Conservation (phyloP, 768 basidiomycete species). For the Cyathus striatus region DNA sequence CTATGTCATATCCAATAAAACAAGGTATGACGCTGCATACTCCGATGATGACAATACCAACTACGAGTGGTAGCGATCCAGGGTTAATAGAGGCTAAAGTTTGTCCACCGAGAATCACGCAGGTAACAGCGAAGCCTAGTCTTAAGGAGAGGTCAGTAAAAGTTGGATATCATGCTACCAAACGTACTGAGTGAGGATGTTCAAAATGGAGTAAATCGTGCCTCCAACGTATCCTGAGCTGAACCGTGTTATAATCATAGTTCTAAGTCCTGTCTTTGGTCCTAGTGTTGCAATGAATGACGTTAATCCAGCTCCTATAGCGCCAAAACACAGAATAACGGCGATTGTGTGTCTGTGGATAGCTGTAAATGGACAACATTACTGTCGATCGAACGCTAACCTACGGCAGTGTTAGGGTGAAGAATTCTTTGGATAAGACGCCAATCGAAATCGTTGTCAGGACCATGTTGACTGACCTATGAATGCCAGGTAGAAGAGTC, state of each 20-base stretch:
- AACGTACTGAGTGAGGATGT: neutral
- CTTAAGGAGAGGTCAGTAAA: neutral
- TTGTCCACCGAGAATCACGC: conserved; percentile 1
- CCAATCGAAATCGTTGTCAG: neutral
- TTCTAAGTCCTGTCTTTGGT: neutral
- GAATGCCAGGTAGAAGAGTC: neutral
- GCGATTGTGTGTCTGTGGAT: neutral
- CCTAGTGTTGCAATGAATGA: neutral
- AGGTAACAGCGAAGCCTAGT: neutral
- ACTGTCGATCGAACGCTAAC: neutral
- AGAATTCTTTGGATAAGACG: neutral
- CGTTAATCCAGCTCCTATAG: neutral
- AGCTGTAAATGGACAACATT: neutral
- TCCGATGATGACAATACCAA: neutral
- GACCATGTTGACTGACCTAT: neutral
- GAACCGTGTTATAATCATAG: neutral
- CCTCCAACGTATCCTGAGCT: conserved; percentile 1
- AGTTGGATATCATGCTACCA: neutral
- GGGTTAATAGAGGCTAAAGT: conserved; percentile 1
- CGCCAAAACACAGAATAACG: neutral
- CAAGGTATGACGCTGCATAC: neutral
- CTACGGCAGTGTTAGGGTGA: neutral
- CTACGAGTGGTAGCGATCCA: neutral
- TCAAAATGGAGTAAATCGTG: neutral
- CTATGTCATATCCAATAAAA: conserved; percentile 1